Evolutionary conservation across 352 stramenopile species (phyloP).

Genomic region (Saprolegnia parasitica): DNA sequence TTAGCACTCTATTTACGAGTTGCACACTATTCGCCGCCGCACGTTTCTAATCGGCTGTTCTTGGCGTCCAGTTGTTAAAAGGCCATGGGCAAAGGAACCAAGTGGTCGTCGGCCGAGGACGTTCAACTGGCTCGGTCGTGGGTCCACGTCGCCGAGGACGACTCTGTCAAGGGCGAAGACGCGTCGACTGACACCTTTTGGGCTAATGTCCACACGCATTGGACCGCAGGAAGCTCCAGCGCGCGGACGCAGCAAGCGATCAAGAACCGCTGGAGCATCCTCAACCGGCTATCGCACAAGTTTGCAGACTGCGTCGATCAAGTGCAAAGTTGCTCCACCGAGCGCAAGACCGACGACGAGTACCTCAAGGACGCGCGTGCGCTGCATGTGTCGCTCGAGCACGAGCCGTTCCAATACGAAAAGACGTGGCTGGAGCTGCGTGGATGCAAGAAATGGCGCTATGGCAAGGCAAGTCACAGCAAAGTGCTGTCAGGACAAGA

Average conservation of each 20-base stretch:
- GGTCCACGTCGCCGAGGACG: conserved; percentile 13
- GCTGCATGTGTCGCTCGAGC: background rate
- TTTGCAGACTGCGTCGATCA: background rate
- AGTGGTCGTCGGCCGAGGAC: conserved; percentile 5
- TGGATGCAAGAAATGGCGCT: background rate
- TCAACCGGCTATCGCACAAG: background rate
- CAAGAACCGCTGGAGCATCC: background rate
- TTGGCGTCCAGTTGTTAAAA: background rate
- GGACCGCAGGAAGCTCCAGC: background rate
- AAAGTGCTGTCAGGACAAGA: background rate
- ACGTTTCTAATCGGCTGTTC: conserved; percentile 7
- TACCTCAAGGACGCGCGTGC: background rate
- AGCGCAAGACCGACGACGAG: background rate
- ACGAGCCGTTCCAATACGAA: conserved; percentile 1
- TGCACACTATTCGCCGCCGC: too few species aligned
- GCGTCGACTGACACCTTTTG: background rate
- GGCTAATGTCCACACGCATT: background rate
- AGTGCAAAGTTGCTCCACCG: background rate
- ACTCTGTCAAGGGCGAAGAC: background rate
- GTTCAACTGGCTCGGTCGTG: conserved; percentile 15
- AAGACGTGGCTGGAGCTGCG: background rate
- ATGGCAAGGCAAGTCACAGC: background rate
- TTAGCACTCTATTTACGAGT: background rate
- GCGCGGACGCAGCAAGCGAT: background rate
- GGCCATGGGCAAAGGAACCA: conserved; percentile 19